Evolutionary conservation across 2,329 filamentous ascomycete genomes (phyloP).

Genomic region (Xylaria arbuscula): DNA sequence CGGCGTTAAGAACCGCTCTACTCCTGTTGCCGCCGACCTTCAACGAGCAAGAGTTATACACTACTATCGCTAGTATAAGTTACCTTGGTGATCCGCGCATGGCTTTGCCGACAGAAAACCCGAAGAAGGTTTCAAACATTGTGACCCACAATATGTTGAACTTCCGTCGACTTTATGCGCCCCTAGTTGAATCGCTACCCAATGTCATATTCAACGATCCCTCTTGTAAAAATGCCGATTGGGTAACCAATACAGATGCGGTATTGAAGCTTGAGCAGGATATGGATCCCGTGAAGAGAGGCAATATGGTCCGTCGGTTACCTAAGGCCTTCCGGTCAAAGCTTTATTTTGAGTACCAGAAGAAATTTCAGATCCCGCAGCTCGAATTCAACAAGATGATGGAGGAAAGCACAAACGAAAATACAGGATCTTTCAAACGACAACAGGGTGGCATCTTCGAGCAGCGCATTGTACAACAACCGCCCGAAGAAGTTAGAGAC

Average conservation of each 20-base stretch:
- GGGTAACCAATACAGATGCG: conserved; percentile 70
- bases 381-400: conserved; percentile 89
- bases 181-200: conserved; percentile 87
- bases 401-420: conserved; percentile 77
- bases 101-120: conserved; percentile 89
- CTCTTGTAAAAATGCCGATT: conserved; percentile 66
- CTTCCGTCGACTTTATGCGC: conserved; percentile 91
- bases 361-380: conserved; percentile 86
- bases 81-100: conserved; percentile 98
- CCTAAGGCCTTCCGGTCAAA: conserved; percentile 88
- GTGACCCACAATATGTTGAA: conserved; percentile 90
- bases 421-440: conserved; percentile 73
- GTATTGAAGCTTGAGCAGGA: conserved; percentile 83
- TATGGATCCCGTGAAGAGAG: conserved; percentile 89
- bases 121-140: conserved; percentile 92
- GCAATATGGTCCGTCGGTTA: conserved; percentile 95
- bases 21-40: conserved; percentile 86
- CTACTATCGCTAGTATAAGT: conserved; percentile 89
- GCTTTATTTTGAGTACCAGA: conserved; percentile 94
- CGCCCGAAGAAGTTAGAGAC: conserved; percentile 72
- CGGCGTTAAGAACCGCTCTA: conserved; percentile 88
- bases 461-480: conserved; percentile 79
- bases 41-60: conserved; percentile 88
- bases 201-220: conserved; percentile 83
- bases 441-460: conserved; percentile 88